A percentile compares a stretch with the other conserved stretches of the same genome.
Evolutionary conservation across 768 basidiomycete species (phyloP).

Genomic region (Albatrellus ellisii): DNA sequence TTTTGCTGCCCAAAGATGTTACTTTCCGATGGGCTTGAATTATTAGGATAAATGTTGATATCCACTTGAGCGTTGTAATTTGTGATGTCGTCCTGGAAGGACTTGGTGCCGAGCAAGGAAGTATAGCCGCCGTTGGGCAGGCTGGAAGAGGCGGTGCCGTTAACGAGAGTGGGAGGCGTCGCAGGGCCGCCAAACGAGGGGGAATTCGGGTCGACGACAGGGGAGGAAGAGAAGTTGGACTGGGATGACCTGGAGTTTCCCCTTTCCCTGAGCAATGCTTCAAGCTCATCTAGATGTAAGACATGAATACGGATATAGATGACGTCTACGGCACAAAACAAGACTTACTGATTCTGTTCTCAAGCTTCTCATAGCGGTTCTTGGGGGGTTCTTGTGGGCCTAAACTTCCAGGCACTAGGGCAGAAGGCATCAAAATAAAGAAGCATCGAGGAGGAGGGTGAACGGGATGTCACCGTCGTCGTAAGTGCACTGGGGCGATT

Average conservation of each 20-base stretch:
- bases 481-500: conserved; percentile 60
- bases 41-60: no score
- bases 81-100: no score
- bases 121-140: no score
- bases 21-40: no score
- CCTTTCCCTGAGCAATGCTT: conserved; percentile 37
- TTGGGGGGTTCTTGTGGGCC: conserved; percentile 37
- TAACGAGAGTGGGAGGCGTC: background rate
- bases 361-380: conserved; percentile 48
- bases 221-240: conserved; percentile 1
- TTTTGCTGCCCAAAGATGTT: no score
- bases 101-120: no score
- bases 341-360: conserved; percentile 52
- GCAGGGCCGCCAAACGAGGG: background rate
- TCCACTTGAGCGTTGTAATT: no score
- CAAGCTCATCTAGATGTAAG: conserved; percentile 44
- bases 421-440: conserved; percentile 19
- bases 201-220: conserved; percentile 1
- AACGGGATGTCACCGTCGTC: conserved; percentile 43
- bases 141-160: no score
- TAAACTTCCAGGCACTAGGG: conserved; percentile 24
- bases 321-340: background rate
- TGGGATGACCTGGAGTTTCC: background rate
- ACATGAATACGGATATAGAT: background rate
- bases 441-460: background rate